Conservation (phyloP, 2,329 filamentous ascomycete genomes). For the Trichoderma afroharzianum region DNA sequence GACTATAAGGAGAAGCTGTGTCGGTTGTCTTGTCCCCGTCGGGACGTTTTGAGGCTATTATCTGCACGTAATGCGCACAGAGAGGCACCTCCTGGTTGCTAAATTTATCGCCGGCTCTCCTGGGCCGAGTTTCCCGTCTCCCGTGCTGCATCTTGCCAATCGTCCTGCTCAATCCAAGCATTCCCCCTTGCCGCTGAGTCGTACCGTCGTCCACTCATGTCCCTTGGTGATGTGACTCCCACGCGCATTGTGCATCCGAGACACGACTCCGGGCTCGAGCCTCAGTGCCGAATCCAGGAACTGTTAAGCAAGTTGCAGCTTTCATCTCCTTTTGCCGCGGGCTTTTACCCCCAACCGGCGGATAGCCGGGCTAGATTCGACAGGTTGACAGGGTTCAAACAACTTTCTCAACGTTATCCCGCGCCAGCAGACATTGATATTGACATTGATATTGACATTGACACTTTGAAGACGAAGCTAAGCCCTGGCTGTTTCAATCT, state of each 20-base stretch:
- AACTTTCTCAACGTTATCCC: neutral
- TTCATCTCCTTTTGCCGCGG: neutral
- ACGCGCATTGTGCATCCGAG: neutral
- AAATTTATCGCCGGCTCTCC: slow-evolving; percentile 2
- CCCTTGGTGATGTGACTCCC: neutral
- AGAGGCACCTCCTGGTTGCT: neutral
- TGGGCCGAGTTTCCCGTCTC: neutral
- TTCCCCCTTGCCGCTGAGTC: neutral
- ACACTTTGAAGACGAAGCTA: neutral
- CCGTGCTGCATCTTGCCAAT: neutral
- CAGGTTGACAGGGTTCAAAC: neutral
- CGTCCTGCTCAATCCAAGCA: neutral
- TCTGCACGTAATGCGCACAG: neutral
- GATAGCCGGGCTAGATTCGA: neutral
- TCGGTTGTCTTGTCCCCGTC: neutral
- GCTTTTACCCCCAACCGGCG: neutral
- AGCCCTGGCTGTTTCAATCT: neutral
- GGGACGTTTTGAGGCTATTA: neutral
- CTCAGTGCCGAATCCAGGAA: neutral
- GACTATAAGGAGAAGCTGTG: neutral
- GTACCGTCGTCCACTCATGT: neutral
- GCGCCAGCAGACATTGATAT: neutral
- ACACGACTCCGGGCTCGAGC: neutral
- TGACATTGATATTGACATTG: too few relatives aligned
- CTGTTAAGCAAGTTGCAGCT: neutral